Base-by-base conservation (phyloP, 2,329 filamentous ascomycete species). In the Aureobasidium sp. region DNA sequence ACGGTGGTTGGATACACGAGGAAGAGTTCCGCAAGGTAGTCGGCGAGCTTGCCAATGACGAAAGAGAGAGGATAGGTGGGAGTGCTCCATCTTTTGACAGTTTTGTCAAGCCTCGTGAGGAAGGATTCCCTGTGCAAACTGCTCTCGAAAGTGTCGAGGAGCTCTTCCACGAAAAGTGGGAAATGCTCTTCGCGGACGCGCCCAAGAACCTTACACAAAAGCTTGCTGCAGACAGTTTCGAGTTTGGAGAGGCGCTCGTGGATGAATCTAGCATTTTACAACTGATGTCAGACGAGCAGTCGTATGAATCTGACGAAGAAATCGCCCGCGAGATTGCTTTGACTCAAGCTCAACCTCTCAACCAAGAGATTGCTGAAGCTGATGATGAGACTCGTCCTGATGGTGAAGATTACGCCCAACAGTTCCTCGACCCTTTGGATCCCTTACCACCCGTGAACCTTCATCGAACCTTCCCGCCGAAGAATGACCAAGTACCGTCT, bases 1-100 rank as follows among this genome's bases (percentile, higher is more conserved):
- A 88, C n/a, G 88, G 90, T n/a, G 91, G 90, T 0, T 99, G 96
- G 95, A 91, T 98, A 64, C 95, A 98, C 71, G 95, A 98, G 76
- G 90, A 93, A 54, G 95, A 97, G 73, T 95, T 91, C 73, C 84
- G 88, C 38, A 82, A 90, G 50, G 85, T 92, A 71, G 82, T 97
- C 2, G 78, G 82, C 36, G 80, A 86, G 31, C 82, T 97, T 29
- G 87, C 93, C 11, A 75, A 80, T 1, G 84, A 91, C 29, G 94
- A 98, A 75, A 86, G 82, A 67, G 78, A 78, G 7, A 82, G 84
- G 43, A 67, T 74, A 63, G 79, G 78, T 31, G 60, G 60, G 15
- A 76, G 81, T 29, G 81, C 76, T 20, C 73, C 76, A 8, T 84
- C 81, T 0, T 95, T 95, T 71, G 88, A 92, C 33, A 86, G 80